Evolutionary conservation across 345 rosid genomes (phyloP).

Genomic region (Viola odorata): DNA sequence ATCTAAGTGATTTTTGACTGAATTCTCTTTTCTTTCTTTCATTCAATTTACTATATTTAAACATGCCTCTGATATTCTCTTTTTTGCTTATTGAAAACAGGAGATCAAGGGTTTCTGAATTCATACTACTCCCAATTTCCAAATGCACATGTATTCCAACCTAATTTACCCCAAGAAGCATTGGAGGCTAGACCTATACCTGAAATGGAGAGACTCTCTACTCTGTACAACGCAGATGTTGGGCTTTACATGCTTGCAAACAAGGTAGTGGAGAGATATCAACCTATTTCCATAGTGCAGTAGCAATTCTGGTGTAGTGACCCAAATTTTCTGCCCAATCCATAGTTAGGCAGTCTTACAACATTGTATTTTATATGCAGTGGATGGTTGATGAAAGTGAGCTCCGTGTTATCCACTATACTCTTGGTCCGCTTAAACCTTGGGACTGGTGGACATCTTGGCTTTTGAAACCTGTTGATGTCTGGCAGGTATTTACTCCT

Average conservation of each 20-base stretch:
- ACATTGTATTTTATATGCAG: slow-evolving; percentile 37
- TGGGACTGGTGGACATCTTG: slow-evolving; percentile 99
- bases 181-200: slow-evolving; percentile 57
- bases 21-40: background rate
- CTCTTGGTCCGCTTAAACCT: slow-evolving; percentile 91
- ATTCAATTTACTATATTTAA: background rate
- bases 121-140: slow-evolving; percentile 73
- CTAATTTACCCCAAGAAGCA: slow-evolving; percentile 50
- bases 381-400: slow-evolving; percentile 97
- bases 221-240: slow-evolving; percentile 90
- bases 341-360: slow-evolving; percentile 7
- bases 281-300: background rate
- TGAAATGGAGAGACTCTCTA: slow-evolving; percentile 87
- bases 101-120: slow-evolving; percentile 91
- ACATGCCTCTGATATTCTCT: background rate
- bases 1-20: background rate
- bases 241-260: slow-evolving; percentile 98
- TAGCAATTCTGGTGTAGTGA: background rate
- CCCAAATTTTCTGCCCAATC: background rate
- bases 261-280: slow-evolving; percentile 45
- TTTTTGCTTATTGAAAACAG: slow-evolving; percentile 15
- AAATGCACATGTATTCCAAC: slow-evolving; percentile 83
- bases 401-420: slow-evolving; percentile 86
- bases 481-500: slow-evolving; percentile 65
- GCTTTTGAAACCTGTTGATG: slow-evolving; percentile 93